Base-by-base conservation (phyloP, 164 flowering plant genomes). In the Piper longum region DNA sequence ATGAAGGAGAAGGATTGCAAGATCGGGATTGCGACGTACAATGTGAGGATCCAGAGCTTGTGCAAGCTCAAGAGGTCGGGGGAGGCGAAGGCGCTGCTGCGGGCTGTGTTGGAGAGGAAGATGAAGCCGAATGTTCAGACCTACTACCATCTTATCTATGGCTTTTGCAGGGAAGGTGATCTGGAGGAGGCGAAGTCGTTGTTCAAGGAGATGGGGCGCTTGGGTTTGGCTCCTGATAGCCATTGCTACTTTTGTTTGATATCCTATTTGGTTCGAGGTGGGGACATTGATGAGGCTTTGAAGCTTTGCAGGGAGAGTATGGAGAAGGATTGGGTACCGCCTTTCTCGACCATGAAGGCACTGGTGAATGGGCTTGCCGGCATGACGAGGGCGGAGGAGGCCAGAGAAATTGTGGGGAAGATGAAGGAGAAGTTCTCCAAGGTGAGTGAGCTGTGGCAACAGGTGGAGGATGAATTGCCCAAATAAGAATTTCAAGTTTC, bases 1-100 rank as follows among this genome's bases (percentile, higher is more conserved):
- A 91, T 85, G 92, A 64, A 72, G 66, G 70, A 78, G 67, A 66
- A 73, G 41, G 70, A 63, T 1, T 56, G 75, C 41, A 39, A 5
- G 8, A 69, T 61, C 1, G 83, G 89, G 54, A 36, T 85, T 54
- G 54, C 76, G 51, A 86, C 63, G 4, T 83, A 82, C 64, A 91
- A 89, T 60, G 66, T 75, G 4, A 79, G 95, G 81, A 87, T 91
- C 51, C 71, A 72, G 74, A 77, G 95, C 70, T 66, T 91, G 72
- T 91, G 96, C 71, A 87, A 85, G 62, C 66, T 85, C 44, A 74
- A 62, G 74, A 87, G 63, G 66, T 67, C 84, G 0, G 36, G 39
- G 1, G 98, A 91, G 73, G 98, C 91, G 0, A 87, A 79, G 76
- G 88, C 81, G 3, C 73, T 91, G 75, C 60, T 87, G 42, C 84